Base-by-base conservation (phyloP, 352 stramenopile species). In the Phytophthora palmivora region DNA sequence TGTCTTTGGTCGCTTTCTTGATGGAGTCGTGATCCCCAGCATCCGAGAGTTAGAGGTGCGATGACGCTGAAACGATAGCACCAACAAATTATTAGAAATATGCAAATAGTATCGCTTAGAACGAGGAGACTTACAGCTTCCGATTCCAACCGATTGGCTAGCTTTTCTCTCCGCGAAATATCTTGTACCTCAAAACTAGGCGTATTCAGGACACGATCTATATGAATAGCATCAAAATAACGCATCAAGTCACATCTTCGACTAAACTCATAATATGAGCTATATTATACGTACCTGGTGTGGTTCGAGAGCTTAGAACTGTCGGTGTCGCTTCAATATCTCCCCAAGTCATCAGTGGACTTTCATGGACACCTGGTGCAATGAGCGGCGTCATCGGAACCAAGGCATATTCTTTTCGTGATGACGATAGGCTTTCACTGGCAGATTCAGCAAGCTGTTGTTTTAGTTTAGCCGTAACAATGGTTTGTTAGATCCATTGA, bases 271-370 rank as follows among this genome's bases (percentile, higher is more conserved):
- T 42, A n/a, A n/a, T n/a, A n/a, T n/a, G n/a, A n/a, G n/a, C n/a
- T n/a, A n/a, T n/a, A n/a, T n/a, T n/a, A 2, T 3, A 52, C 52
- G 5, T 60, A 94, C 85, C 72, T 78, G 74, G 63, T 2, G 68
- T 79, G 3, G 63, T 58, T 34, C 59, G 19, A 6, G 68, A 54
- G 16, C 78, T 70, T 11, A 94, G 66, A 37, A 83, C 74, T 53
- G 85, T 79, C 7, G 87, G 87, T 15, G 87, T 96, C 18, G 67
- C 79, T 77, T 93, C 87, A 54, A 96, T 94, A 14, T 87, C 78
- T 26, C 87, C 87, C 87, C 87, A 96, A 0, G 87, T 96, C 78
- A 96, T 91, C 11, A 96, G 45, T 21, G 87, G 87, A 57, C 82
- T 94, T 6, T 77, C 80, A 59, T 91, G 74, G 3, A 91, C 69